Percentiles rank a stretch among this genome's conserved stretches.
phyloP scores from a whole-genome alignment of 495 filamentous ascomycete species.

The Penicillium soppii region DNA sequence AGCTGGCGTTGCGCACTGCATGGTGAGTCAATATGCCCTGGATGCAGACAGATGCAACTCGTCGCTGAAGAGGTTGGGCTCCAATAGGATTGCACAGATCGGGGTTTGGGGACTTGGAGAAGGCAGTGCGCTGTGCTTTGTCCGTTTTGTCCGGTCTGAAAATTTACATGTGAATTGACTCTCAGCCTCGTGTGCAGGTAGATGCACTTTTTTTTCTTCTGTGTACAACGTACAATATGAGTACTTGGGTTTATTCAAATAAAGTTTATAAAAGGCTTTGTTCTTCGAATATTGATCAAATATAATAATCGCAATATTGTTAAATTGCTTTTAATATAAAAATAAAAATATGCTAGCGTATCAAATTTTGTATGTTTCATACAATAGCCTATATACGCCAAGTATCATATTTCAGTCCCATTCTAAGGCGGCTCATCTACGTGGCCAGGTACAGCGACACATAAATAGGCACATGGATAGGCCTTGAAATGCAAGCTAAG shows the following conservation, averaged over 20 bases:
- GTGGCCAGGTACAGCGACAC: conserved; percentile 25
- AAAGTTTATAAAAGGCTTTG: no score
- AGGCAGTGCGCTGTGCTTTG: conserved; percentile 4
- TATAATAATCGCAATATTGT: no score
- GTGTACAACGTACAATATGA: neutral
- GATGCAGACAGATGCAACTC: conserved; percentile 6
- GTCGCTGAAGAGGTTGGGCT: neutral
- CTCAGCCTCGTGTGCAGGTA: neutral
- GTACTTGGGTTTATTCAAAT: conserved; percentile 1
- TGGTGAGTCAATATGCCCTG: conserved; percentile 2
- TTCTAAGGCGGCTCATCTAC: conserved; percentile 10
- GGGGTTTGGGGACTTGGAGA: neutral
- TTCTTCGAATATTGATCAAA: no score
- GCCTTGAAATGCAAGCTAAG: conserved; percentile 12
- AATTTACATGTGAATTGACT: conserved; percentile 5
- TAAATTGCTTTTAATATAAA: neutral
- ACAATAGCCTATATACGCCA: neutral
- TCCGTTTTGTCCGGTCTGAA: conserved; percentile 6
- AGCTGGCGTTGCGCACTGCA: conserved; percentile 4
- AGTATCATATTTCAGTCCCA: neutral
- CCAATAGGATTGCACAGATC: neutral
- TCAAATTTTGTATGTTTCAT: neutral
- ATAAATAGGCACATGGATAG: conserved; percentile 23
- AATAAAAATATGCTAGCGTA: neutral
- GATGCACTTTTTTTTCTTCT: conserved; percentile 4